phyloP scores from a whole-genome alignment of 257 asterid genomes.

The Solanum medicagineum region DNA sequence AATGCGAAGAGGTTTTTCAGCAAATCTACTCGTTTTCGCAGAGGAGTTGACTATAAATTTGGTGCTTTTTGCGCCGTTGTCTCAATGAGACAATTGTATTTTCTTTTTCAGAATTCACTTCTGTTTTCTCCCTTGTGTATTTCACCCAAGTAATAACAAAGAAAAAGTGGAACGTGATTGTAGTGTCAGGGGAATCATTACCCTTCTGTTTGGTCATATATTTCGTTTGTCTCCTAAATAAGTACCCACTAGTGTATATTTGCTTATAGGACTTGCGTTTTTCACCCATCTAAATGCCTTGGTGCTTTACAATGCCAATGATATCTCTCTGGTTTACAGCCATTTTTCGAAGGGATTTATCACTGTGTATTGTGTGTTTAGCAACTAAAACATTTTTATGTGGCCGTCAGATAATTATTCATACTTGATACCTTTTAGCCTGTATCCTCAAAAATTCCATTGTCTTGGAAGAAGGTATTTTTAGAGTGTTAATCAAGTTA shows the following conservation, averaged over 20 bases:
- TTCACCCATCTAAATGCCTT: neutral
- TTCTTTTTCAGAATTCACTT: neutral
- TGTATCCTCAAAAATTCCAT: neutral
- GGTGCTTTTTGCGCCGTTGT: neutral
- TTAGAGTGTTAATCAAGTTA: slow-evolving; percentile 48
- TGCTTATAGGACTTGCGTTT: neutral
- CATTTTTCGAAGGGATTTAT: neutral
- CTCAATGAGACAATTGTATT: neutral
- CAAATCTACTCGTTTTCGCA: neutral
- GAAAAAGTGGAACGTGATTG: neutral
- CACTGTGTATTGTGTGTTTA: neutral
- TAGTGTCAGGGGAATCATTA: neutral
- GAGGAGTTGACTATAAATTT: neutral
- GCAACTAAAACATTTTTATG: neutral
- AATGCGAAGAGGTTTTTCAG: neutral
- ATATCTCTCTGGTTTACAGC: neutral
- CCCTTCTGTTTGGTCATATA: neutral
- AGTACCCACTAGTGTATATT: neutral
- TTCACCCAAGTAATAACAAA: neutral
- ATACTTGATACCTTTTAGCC: neutral
- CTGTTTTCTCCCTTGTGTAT: neutral
- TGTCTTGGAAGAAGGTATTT: neutral
- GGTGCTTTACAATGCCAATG: neutral
- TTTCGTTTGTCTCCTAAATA: neutral
- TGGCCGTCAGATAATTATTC: neutral